Base-by-base conservation (phyloP, 345 rosid species). In the Aegle marmelos region DNA sequence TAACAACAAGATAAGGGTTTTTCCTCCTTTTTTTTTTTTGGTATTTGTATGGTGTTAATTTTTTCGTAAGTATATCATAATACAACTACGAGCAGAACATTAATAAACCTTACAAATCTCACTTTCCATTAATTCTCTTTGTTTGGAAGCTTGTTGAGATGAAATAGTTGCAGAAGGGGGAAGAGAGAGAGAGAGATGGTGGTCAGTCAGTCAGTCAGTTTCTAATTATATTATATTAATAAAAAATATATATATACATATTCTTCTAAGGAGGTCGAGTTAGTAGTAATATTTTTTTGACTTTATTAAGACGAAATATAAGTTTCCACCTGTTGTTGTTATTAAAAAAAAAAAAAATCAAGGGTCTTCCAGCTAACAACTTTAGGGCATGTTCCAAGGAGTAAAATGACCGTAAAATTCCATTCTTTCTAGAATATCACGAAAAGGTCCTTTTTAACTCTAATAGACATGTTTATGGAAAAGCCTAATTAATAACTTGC, bases 51-150 rank as follows among this genome's bases (percentile, higher is more conserved):
- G 54, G 5, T 48, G 73, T 75, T 71, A 45, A 45, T 45, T 76
- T 74, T 74, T 66, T 73, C 60, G 70, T 78, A 80, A 81, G 63
- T 58, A 84, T 81, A 58, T 4, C 69, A 68, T 54, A 74, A 77
- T 84, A 86, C 84, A 83, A 30, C 54, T n/a, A 25, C 31, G 6
- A 87, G 78, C 67, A 78, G 79, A 73, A 82, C 82, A 85, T 45
- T 45, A 45, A 89, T 78, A 83, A 85, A 85, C 70, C 81, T 82
- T 76, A 87, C 80, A 86, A 88, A 87, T 86, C 96, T 85, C 88
- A 87, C 92, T 91, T 91, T 93, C 97, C 89, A 87, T 88, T 88
- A 88, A 89, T 90, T 91, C 94, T 86, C 97, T 85, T 86, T 77
- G 92, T 91, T 95, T 91, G 95, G 94, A 89, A 88, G 92, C 86